Base-by-base conservation (phyloP, 208 protist genomes). In the Trypanosoma theileri region DNA sequence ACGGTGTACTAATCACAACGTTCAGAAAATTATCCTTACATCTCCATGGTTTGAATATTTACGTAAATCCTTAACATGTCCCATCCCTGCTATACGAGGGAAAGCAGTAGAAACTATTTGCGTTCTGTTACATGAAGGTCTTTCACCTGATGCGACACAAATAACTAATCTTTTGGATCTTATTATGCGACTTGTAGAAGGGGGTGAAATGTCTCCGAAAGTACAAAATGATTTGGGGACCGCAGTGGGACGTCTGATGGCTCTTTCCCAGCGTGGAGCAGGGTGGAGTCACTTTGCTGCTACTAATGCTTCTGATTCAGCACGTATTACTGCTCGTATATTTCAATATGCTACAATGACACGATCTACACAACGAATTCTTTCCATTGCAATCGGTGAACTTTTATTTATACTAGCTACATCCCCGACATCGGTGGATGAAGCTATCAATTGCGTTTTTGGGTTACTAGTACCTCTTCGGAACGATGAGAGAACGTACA, bases 391-490 rank as follows among this genome's bases (percentile, higher is more conserved):
- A 11, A 48, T 94, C 17, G 72, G 59, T 21, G 80, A 79, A 44
- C 61, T 88, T 26, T 75, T 87, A 51, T 52, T 59, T 11, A 21
- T 69, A 51, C 79, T 75, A 44, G 69, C 70, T 11, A 74, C 74
- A 42, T 72, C 75, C 9, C 55, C 28, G 28, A 35, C 68, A 26
- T 76, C 66, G 14, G 79, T 85, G 48, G 75, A 66, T 0, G 75
- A 79, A 17, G 84, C 78, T n/a, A 52, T 91, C 46, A 74, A 71
- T n/a, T 77, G 79, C 45, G 57, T 85, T 50, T 88, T 94, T 63
- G 79, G 85, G 41, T 71, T 91, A 12, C 65, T 91, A 13, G 50
- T 82, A 46, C 81, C 88, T 7, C 50, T 75, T 13, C 66, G 63
- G 16, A 52, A 68, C 3, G 82, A 94, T 57, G 56, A 67, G 10